Evolutionary conservation across 176 grass and related monocot genomes (phyloP).

Genomic region (Cymbopogon citratus): DNA sequence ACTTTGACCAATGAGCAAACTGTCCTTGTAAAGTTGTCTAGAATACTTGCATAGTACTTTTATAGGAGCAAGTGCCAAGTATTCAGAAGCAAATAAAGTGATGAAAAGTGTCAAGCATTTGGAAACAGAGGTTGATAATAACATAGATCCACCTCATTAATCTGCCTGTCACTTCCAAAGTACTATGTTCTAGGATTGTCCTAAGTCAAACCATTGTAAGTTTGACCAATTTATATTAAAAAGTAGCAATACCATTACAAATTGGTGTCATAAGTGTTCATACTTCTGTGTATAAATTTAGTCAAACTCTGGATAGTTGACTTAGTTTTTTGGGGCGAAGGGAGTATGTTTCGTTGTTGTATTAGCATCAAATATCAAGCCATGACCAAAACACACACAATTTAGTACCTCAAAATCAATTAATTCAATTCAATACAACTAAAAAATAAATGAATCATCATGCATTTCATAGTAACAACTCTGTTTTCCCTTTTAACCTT

Average conservation of each 20-base stretch:
- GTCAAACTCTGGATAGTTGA: not conserved
- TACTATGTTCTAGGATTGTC: not conserved
- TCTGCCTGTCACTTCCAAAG: slow-evolving; percentile 4
- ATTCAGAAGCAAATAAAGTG: not conserved
- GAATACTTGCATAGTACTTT: not conserved
- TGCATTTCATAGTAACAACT: not conserved
- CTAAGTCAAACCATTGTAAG: not conserved
- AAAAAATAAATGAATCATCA: not conserved
- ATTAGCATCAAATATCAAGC: slow-evolving; percentile 10
- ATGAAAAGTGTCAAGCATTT: not conserved
- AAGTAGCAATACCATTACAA: not conserved
- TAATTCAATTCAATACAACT: not conserved
- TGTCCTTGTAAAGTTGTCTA: not conserved
- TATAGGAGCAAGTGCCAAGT: not conserved
- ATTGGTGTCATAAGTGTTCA: not conserved
- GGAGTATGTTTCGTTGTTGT: not conserved
- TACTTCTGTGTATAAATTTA: not conserved
- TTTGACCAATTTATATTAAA: not conserved
- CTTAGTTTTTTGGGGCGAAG: not conserved
- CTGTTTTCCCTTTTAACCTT: not conserved
- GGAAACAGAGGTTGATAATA: not conserved
- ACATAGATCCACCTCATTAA: slow-evolving; percentile 5
- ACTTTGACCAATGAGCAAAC: not conserved
- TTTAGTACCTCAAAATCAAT: slow-evolving; percentile 4
- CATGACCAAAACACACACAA: slow-evolving; percentile 1